These are phyloP conservation scores for Pseudozyma pruni DNA, from an alignment of 1,284 basidiomycete species.

Conservation along the genomic window DNA sequence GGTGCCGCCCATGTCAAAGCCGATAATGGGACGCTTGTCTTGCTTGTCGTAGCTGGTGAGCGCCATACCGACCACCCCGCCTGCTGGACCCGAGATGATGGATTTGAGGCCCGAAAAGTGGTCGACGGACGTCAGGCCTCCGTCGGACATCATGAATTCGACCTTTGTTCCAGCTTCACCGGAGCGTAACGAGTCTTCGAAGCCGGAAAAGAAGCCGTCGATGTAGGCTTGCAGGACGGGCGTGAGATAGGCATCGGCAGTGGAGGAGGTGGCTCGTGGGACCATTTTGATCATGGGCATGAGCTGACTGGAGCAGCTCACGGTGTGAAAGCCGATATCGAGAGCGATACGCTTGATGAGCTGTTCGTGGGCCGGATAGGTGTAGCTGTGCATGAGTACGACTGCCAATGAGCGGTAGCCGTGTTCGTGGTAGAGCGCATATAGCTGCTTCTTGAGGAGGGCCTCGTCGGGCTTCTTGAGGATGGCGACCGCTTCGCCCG, in stretches of 20 bases:
- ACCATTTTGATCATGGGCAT: slow-evolving; percentile 93
- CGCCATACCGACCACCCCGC: slow-evolving; percentile 87
- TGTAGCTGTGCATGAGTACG: slow-evolving; percentile 90
- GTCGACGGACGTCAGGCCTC: slow-evolving; percentile 83
- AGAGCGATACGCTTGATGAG: slow-evolving; percentile 79
- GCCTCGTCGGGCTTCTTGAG: slow-evolving; percentile 75
- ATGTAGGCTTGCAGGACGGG: slow-evolving; percentile 86
- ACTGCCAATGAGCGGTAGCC: slow-evolving; percentile 87
- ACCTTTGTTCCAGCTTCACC: slow-evolving; percentile 66
- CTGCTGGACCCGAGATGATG: slow-evolving; percentile 86
- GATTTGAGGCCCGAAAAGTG: slow-evolving; percentile 89
- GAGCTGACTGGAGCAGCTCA: slow-evolving; percentile 87
- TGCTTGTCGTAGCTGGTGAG: slow-evolving; percentile 82
- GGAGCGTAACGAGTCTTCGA: slow-evolving; percentile 77
- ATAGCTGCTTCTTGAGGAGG: slow-evolving; percentile 72
- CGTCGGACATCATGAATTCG: slow-evolving; percentile 70
- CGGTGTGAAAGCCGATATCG: slow-evolving; percentile 82
- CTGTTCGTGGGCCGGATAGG: slow-evolving; percentile 83
- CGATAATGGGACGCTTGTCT: slow-evolving; percentile 76
- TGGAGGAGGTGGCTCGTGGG: slow-evolving; percentile 88
- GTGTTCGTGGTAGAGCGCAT: slow-evolving; percentile 75
- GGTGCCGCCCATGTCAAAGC: slow-evolving; percentile 76
- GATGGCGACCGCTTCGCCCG: slow-evolving; percentile 90
- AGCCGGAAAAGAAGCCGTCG: slow-evolving; percentile 90
- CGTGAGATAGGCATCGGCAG: slow-evolving; percentile 95